These are phyloP conservation scores for Phytophthora foliorum DNA, from an alignment of 352 stramenopile genomes.

Conservation along the genomic window DNA sequence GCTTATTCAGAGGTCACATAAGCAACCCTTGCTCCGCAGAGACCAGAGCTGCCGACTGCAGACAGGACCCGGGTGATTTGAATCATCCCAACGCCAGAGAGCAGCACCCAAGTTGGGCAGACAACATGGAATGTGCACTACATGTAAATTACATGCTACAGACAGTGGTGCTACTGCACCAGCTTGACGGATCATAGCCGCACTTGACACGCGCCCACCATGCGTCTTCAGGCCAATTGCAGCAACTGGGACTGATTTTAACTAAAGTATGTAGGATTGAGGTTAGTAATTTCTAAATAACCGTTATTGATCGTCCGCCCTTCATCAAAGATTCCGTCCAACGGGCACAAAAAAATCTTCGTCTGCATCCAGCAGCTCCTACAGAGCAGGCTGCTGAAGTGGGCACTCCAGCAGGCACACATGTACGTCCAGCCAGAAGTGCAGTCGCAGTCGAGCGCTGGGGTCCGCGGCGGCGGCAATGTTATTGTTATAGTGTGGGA, in stretches of 20 bases:
- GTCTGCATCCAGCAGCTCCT: background rate
- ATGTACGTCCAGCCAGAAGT: background rate
- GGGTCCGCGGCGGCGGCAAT: background rate
- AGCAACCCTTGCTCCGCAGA: background rate
- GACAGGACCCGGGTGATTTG: conserved; percentile 33
- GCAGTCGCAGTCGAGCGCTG: background rate
- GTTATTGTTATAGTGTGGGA: too few species aligned
- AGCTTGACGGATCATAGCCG: conserved; percentile 7
- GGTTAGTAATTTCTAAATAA: conserved; percentile 20
- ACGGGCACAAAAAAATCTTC: background rate
- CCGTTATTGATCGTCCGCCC: conserved; percentile 9
- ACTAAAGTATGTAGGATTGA: background rate
- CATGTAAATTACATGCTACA: conserved; percentile 10
- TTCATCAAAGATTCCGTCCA: conserved; percentile 10
- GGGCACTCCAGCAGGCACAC: background rate
- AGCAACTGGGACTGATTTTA: background rate
- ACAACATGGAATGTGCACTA: background rate
- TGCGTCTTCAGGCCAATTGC: conserved; percentile 7
- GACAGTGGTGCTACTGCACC: conserved; percentile 10
- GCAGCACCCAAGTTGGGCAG: background rate
- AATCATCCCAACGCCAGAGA: conserved; percentile 19
- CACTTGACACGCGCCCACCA: conserved; percentile 19
- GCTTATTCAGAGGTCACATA: conserved; percentile 17
- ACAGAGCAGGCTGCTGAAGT: background rate
- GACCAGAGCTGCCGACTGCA: conserved; percentile 5